phyloP scores from a whole-genome alignment of 805 yeast species.

The Candida manassasensis region DNA sequence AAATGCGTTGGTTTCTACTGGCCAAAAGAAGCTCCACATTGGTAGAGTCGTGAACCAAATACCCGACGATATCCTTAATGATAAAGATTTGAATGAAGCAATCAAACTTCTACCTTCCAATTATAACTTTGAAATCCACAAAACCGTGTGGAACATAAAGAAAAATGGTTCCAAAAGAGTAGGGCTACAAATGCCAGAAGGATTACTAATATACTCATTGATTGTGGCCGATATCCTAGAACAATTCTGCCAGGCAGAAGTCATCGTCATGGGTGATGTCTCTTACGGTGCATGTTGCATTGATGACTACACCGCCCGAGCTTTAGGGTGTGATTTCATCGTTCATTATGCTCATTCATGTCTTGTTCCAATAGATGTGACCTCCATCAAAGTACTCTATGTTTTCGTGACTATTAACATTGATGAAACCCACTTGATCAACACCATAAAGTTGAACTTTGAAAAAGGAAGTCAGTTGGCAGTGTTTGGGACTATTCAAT shows the following conservation, averaged over 20 bases:
- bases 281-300: constrained; percentile 98
- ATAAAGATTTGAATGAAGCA: constrained; percentile 79
- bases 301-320: constrained; percentile 91
- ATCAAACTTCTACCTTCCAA: constrained; percentile 78
- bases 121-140: constrained; percentile 93
- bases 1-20: constrained; percentile 18
- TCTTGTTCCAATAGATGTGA: constrained; percentile 89
- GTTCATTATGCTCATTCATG: constrained; percentile 98
- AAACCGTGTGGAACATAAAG: constrained; percentile 88
- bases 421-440: constrained; percentile 75
- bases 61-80: constrained; percentile 78
- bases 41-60: constrained; percentile 77
- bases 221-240: constrained; percentile 88
- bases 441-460: constrained; percentile 72
- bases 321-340: constrained; percentile 89
- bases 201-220: constrained; percentile 80
- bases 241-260: constrained; percentile 84
- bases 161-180: constrained; percentile 75
- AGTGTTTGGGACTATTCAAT: constrained; percentile 92
- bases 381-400: constrained; percentile 86
- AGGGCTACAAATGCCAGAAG: constrained; percentile 97
- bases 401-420: constrained; percentile 91
- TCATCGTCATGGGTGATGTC: constrained; percentile 96
- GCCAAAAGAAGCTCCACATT: constrained; percentile 31
- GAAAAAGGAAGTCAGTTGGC: constrained; percentile 63